Percentiles rank a stretch among this genome's conserved stretches.
phyloP scores from a whole-genome alignment of 208 protist genomes.

The Wallacemonas sp. region DNA sequence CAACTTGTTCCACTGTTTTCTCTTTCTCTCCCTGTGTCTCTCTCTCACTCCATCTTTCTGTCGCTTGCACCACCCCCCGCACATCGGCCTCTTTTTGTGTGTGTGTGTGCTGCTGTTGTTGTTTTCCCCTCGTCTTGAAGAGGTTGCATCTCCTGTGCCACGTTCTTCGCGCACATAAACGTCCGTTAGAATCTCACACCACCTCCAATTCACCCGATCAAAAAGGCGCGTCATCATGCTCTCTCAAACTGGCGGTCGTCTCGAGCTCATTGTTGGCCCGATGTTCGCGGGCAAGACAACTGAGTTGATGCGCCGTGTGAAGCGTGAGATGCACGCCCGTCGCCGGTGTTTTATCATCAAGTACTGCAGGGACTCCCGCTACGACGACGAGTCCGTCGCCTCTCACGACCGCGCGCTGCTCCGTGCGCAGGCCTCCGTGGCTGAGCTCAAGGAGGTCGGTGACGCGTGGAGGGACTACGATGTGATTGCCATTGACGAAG shows the following conservation, averaged over 20 bases:
- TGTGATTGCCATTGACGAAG: conserved; percentile 93
- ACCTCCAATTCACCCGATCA: too few species aligned
- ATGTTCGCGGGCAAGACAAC: conserved; percentile 97
- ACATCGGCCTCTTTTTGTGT: too few species aligned
- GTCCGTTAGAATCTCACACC: too few species aligned
- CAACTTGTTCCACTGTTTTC: too few species aligned
- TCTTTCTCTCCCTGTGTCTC: conserved; percentile 18
- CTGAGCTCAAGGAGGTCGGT: conserved; percentile 53
- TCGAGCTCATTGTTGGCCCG: conserved; percentile 94
- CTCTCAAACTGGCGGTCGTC: conserved; percentile 27
- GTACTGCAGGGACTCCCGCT: conserved; percentile 89
- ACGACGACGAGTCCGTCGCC: conserved; percentile 70
- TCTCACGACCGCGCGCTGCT: conserved; percentile 83
- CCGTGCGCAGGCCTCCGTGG: conserved; percentile 60
- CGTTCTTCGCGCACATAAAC: background rate
- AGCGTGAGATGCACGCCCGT: conserved; percentile 74
- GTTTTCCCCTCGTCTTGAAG: background rate
- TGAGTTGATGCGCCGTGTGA: conserved; percentile 91
- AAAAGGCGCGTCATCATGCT: conserved; percentile 16
- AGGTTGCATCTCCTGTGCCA: background rate
- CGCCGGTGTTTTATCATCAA: conserved; percentile 92
- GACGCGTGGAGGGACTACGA: conserved; percentile 73
- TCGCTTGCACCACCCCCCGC: too few species aligned
- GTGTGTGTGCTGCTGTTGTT: conserved; percentile 1
- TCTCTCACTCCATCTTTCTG: too few species aligned